Percentiles rank a stretch among this genome's conserved stretches.
Conservation (phyloP, 352 stramenopile species). For the Globisporangium barbulae region DNA sequence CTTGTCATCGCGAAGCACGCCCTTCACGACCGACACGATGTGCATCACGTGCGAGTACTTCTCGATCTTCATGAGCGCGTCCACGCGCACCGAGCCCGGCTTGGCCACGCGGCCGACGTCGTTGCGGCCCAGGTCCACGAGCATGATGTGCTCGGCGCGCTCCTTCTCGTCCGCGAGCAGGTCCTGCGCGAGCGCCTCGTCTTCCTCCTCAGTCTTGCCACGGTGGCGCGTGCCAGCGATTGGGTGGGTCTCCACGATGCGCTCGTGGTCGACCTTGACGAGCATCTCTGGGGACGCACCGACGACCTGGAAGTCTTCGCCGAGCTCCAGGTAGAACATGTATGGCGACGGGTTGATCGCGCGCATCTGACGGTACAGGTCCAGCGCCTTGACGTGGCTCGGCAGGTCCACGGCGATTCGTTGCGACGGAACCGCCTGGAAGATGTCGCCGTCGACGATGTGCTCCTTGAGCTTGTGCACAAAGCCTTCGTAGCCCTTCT, state of each 20-base stretch:
- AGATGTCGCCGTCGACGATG: constrained; percentile 89
- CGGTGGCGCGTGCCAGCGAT: constrained; percentile 88
- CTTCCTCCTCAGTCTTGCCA: constrained; percentile 81
- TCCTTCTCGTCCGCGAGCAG: constrained; percentile 88
- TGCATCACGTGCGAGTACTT: constrained; percentile 93
- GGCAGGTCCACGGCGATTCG: constrained; percentile 69
- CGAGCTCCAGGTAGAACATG: constrained; percentile 89
- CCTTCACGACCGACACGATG: constrained; percentile 89
- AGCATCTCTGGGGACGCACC: constrained; percentile 88
- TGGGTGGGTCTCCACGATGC: constrained; percentile 85
- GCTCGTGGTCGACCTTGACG: constrained; percentile 83
- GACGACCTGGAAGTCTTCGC: constrained; percentile 84
- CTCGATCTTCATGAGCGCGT: constrained; percentile 89
- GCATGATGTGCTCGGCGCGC: constrained; percentile 91
- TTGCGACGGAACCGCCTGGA: constrained; percentile 87
- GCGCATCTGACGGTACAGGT: constrained; percentile 89
- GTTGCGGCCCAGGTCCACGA: constrained; percentile 89
- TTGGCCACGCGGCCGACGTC: constrained; percentile 85
- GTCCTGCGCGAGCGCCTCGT: constrained; percentile 73
- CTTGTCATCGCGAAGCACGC: constrained; percentile 69
- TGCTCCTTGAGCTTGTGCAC: constrained; percentile 85
- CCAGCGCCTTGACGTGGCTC: constrained; percentile 59
- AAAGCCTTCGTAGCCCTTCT: constrained; percentile 84
- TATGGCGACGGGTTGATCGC: constrained; percentile 88
- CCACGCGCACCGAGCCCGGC: constrained; percentile 76